These are phyloP conservation scores for Clarireedia sp. DNA, from an alignment of 2,329 filamentous ascomycete species.

Conservation along the genomic window DNA sequence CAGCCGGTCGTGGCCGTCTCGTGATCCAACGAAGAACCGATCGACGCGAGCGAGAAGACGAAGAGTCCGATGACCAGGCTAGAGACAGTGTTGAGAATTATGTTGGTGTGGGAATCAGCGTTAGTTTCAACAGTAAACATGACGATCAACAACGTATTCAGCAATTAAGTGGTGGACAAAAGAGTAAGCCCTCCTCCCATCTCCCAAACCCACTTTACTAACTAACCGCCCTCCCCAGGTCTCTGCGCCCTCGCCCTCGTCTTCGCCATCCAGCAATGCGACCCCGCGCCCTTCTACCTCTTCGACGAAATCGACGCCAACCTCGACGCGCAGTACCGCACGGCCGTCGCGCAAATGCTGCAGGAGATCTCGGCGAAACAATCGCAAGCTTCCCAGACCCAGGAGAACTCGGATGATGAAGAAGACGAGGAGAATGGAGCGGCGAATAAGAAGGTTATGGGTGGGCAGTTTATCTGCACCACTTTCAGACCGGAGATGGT, in stretches of 20 bases:
- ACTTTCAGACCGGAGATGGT: conserved; percentile 98
- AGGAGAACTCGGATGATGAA: conserved; percentile 32
- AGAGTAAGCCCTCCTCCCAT: conserved; percentile 54
- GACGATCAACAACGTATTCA: conserved; percentile 98
- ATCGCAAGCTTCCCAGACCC: conserved; percentile 5
- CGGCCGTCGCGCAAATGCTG: conserved; percentile 85
- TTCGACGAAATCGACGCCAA: conserved; percentile 99
- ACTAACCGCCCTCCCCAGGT: conserved; percentile 42
- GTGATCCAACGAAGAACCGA: conserved; percentile 90
- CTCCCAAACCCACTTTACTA: background rate
- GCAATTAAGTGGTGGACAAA: conserved; percentile 93
- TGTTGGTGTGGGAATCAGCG: conserved; percentile 89
- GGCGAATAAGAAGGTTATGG: conserved; percentile 26
- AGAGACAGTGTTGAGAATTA: conserved; percentile 84
- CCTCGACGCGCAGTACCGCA: conserved; percentile 94
- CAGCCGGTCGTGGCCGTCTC: conserved; percentile 81
- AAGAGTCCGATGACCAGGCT: conserved; percentile 61
- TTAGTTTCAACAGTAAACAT: conserved; percentile 97
- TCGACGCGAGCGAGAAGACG: conserved; percentile 52
- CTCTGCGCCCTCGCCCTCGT: conserved; percentile 94
- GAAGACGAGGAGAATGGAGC: conserved; percentile 28
- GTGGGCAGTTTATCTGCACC: conserved; percentile 91
- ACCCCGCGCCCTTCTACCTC: conserved; percentile 96
- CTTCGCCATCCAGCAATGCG: conserved; percentile 96
- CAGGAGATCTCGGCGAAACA: conserved; percentile 62